Evolutionary conservation across 2,329 filamentous ascomycete species (phyloP), one percentile per base, ranked within the genome.

Genomic region (Xenoacremonium recifei): DNA sequence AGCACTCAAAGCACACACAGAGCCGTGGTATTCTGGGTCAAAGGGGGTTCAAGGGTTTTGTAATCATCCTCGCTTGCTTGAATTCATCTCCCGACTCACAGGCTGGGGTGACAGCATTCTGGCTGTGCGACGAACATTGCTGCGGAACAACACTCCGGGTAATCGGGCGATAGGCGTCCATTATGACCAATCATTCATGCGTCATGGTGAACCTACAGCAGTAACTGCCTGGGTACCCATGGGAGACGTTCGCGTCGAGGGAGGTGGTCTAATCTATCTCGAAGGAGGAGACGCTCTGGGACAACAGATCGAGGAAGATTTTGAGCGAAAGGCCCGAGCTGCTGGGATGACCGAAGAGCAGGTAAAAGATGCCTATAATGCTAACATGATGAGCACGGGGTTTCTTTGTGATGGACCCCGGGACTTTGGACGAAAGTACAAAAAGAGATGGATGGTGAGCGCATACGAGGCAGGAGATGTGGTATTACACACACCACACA

Each of bases 151-250:
- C 49, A 75, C 73, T 0, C 78, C 78, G 0, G 70, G 71, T 0
- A 78, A 75, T 39, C 75, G 75, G 50, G 75, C 77, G 0, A 81
- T 80, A 42, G 77, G 78, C 1, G 77, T 82, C 3, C 79, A 82
- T 47, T 81, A 81, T 51, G 78, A 82, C 50, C 77, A 81, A 58
- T 79, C 76, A 13, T 82, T 81, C 50, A 58, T 82, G 46, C 59
- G 77, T 2, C 58, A 79, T 50, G 79, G 77, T 1, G 76, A 79
- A 40, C 72, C 74, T 1, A 78, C 75, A 0, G 70, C 68, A 23
- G 60, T 80, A 2, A 82, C 78, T 4, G 77, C 74, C 0, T 82
- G 78, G 78, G 71, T 80, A 0, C 74, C 76, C 0, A 76, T 81
- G 52, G 76, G 76, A 0, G 73, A 80, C 52, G 59, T 80, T 4